phyloP scores from a whole-genome alignment of 2,329 filamentous ascomycete genomes.

The Erysiphe neolycopersici region DNA sequence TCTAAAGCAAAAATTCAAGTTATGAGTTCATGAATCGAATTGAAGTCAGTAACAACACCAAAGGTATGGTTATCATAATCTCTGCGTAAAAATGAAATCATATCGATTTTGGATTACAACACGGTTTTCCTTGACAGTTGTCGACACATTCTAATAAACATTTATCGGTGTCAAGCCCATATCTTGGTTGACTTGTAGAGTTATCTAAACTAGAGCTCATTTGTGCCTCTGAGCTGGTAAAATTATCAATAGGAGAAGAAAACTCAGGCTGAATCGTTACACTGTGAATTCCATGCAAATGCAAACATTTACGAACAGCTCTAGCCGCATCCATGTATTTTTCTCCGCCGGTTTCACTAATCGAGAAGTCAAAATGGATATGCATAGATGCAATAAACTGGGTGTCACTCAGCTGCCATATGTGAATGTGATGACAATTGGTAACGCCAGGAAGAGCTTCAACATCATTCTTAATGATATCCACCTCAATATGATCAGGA shows the following conservation, averaged over 20 bases:
- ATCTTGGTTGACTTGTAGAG: slow-evolving; percentile 7
- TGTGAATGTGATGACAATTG: slow-evolving; percentile 84
- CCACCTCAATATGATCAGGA: slow-evolving; percentile 62
- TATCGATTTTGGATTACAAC: slow-evolving; percentile 8
- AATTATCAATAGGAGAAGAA: slow-evolving; percentile 22
- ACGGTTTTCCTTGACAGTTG: slow-evolving; percentile 13
- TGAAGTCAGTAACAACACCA: too few species aligned
- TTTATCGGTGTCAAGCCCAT: slow-evolving; percentile 9
- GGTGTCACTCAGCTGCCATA: slow-evolving; percentile 91
- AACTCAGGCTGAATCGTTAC: slow-evolving; percentile 95
- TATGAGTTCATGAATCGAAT: too few species aligned
- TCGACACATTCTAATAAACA: slow-evolving; percentile 14
- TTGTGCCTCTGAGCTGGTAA: slow-evolving; percentile 6
- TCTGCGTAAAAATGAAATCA: too few species aligned
- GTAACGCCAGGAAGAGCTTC: slow-evolving; percentile 59
- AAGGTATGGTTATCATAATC: too few species aligned
- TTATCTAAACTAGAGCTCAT: slow-evolving; percentile 7
- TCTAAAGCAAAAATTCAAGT: too few species aligned
- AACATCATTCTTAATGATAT: slow-evolving; percentile 83
- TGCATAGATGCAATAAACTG: slow-evolving; percentile 86
- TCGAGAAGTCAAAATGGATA: slow-evolving; percentile 73
- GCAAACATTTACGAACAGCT: slow-evolving; percentile 63
- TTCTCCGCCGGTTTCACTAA: slow-evolving; percentile 49
- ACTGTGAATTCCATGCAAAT: slow-evolving; percentile 88
- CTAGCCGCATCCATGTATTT: slow-evolving; percentile 80